These are phyloP conservation scores for Blepharisma japonicum DNA, from an alignment of 73 alveolate genomes.

Conservation along the genomic window DNA sequence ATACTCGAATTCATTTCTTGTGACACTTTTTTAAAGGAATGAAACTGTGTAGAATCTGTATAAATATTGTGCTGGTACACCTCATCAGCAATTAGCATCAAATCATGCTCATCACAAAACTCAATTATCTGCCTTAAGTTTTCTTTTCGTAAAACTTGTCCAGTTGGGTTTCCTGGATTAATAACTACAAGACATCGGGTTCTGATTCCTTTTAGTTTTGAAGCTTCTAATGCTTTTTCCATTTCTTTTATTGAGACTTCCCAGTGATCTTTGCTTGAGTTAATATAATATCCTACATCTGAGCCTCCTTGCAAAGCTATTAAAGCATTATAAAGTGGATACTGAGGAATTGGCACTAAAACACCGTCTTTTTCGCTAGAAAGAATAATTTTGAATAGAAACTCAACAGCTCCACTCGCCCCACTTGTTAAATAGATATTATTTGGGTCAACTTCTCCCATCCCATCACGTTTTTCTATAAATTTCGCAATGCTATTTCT, in stretches of 20 bases:
- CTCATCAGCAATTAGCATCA: slow-evolving; percentile 95
- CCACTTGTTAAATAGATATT: slow-evolving; percentile 64
- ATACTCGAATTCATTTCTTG: slow-evolving; percentile 55
- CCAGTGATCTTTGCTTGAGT: slow-evolving; percentile 84
- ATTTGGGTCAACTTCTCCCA: slow-evolving; percentile 36
- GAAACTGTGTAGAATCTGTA: slow-evolving; percentile 60
- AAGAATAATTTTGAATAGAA: slow-evolving; percentile 44
- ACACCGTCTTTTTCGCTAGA: slow-evolving; percentile 61
- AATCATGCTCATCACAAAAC: slow-evolving; percentile 56
- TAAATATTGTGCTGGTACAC: slow-evolving; percentile 94
- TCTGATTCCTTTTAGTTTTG: slow-evolving; percentile 67
- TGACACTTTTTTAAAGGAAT: slow-evolving; percentile 76
- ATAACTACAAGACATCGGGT: slow-evolving; percentile 78
- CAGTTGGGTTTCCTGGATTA: slow-evolving; percentile 98
- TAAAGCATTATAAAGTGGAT: slow-evolving; percentile 94
- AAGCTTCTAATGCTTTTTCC: slow-evolving; percentile 42
- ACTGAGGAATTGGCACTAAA: slow-evolving; percentile 91
- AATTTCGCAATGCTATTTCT: slow-evolving; percentile 51
- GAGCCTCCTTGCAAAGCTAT: slow-evolving; percentile 77
- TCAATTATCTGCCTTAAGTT: slow-evolving; percentile 67
- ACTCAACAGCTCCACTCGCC: slow-evolving; percentile 62
- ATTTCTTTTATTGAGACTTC: slow-evolving; percentile 59
- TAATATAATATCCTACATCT: slow-evolving; percentile 81
- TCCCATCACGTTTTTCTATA: slow-evolving; percentile 64
- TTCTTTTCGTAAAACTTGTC: slow-evolving; percentile 78